Conservation (phyloP, 2,329 filamentous ascomycete genomes). For the Colletotrichum sansevieriae region DNA sequence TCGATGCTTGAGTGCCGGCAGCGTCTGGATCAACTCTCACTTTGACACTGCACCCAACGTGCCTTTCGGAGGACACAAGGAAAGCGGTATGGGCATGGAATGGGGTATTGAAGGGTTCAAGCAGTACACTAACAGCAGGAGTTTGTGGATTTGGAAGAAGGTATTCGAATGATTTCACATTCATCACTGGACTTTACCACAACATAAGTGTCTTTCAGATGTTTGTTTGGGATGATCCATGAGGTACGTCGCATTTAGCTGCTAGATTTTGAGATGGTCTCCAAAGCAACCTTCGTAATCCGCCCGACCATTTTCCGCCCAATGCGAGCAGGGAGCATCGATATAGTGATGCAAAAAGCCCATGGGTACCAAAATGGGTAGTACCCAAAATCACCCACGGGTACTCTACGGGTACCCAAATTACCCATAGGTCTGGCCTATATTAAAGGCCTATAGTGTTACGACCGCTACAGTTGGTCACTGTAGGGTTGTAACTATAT, state of each 20-base stretch:
- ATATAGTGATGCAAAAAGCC: too few relatives aligned
- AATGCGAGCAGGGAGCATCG: not conserved
- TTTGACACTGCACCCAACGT: conserved; percentile 53
- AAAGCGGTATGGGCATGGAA: conserved; percentile 64
- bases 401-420: too few relatives aligned
- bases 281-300: not conserved
- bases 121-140: conserved; percentile 49
- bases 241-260: not conserved
- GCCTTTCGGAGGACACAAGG: conserved; percentile 65
- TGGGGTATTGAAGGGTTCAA: conserved; percentile 56
- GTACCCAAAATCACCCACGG: too few relatives aligned
- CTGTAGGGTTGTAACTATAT: too few relatives aligned
- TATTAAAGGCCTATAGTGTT: too few relatives aligned
- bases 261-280: not conserved
- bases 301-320: not conserved
- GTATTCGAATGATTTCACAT: conserved; percentile 38
- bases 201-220: too few relatives aligned
- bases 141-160: conserved; percentile 47
- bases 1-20: conserved; percentile 67
- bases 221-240: not conserved
- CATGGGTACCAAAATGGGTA: too few relatives aligned
- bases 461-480: too few relatives aligned
- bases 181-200: too few relatives aligned
- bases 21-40: conserved; percentile 70
- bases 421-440: too few relatives aligned